Base-by-base conservation (phyloP, 2,329 filamentous ascomycete species). In the Tolypocladium nubicola region DNA sequence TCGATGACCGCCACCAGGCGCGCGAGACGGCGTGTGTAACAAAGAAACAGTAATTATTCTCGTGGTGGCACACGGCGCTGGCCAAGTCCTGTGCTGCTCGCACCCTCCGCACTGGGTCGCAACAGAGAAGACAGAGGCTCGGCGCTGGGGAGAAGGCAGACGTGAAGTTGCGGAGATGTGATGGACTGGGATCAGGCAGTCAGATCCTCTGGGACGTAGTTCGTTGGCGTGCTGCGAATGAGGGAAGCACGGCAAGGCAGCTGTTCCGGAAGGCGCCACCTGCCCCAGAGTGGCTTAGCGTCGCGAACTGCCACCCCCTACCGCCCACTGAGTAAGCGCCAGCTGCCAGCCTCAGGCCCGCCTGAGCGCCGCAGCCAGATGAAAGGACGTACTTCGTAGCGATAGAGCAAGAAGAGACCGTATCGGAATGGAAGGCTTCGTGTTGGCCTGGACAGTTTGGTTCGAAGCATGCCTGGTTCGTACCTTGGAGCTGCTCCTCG, bases 271-370 rank as follows among this genome's bases (percentile, higher is more conserved):
- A 55, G 33, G 52, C 41, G n/a, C 33, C 45, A 52, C 56, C 30
- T 53, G 4, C 39, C 54, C 53, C 8, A 52, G 53, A 52, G n/a
- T n/a, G 56, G 58, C 47, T 55, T 59, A 59, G 58, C 41, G 53
- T 41, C 43, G 4, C 14, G 26, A n/a, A 21, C 35, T 50, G 47
- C 47, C 33, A 11, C 41, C 23, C 41, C 11, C 26, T 35, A 23
- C 21, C 19, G 37, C 21, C 38, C 38, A n/a, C 21, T 33, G 40
- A 9, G 35, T 35, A 41, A 37, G 35, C 35, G 11, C 11, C 35
- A 14, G 35, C 11, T 2, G 4, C 13, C 35, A 11, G 5, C 11
- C 35, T 5, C 35, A 14, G 11, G 11, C 35, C 10, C 5, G 35
- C 35, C 35, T 35, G 33, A 35, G 35, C 35, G 35, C 9, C 9